Conservation (phyloP, 805 yeast genomes). For the Lipomyces japonicus region DNA sequence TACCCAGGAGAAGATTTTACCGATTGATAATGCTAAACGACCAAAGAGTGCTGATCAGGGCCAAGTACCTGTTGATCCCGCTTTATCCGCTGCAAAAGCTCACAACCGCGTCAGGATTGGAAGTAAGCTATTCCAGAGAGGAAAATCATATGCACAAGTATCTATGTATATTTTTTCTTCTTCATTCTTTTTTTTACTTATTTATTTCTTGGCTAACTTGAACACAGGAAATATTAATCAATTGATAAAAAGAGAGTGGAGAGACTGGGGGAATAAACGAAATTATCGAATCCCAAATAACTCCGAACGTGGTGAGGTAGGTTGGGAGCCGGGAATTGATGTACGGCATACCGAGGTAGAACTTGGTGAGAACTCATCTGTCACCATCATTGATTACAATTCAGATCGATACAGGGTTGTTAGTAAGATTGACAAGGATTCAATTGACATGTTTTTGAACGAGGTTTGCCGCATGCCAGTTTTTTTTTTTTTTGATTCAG, state of each 20-base stretch:
- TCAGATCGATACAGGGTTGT: slow-evolving; percentile 45
- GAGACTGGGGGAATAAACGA: slow-evolving; percentile 24
- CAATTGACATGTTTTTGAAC: slow-evolving; percentile 22
- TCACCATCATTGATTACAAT: slow-evolving; percentile 53
- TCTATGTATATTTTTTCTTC: background rate
- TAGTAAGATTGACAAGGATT: slow-evolving; percentile 41
- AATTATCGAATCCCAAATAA: slow-evolving; percentile 17
- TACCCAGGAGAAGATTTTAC: no score
- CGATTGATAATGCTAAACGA: no score
- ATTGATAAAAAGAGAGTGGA: slow-evolving; percentile 22
- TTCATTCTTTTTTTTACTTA: slow-evolving; percentile 2
- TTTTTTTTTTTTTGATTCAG: no score
- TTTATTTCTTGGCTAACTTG: background rate
- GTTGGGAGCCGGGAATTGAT: slow-evolving; percentile 61
- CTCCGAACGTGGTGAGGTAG: slow-evolving; percentile 30
- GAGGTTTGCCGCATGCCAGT: no score
- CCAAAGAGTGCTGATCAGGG: no score
- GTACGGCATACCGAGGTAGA: slow-evolving; percentile 49
- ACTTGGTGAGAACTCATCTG: slow-evolving; percentile 50
- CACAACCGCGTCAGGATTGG: no score
- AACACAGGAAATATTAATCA: slow-evolving; percentile 17
- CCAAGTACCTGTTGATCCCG: no score
- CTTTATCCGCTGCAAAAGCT: no score
- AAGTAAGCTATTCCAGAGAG: no score
- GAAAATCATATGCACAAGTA: background rate